Percentiles rank a stretch among this genome's conserved stretches.
Evolutionary conservation across 2,329 filamentous ascomycete species (phyloP).

Genomic region (Trichoderma sp.): DNA sequence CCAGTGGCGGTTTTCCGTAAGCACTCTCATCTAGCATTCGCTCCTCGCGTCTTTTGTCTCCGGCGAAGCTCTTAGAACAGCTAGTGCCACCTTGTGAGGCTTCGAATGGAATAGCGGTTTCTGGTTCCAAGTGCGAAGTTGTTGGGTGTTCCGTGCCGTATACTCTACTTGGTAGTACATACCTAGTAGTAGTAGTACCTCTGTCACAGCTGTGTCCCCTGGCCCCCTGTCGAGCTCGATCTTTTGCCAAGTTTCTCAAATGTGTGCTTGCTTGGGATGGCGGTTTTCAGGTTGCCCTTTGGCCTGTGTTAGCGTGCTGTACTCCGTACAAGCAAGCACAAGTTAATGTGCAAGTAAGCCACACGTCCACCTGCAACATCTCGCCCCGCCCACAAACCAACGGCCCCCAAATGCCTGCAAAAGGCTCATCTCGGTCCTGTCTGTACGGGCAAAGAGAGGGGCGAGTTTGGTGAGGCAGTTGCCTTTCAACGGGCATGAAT

Average conservation of each 20-base stretch:
- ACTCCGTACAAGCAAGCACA: background rate
- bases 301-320: background rate
- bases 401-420: conserved; percentile 16
- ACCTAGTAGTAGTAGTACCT: no score
- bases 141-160: no score
- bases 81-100: background rate
- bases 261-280: background rate
- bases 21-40: conserved; percentile 13
- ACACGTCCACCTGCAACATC: background rate
- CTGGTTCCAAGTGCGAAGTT: background rate
- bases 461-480: background rate
- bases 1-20: background rate
- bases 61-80: background rate
- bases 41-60: conserved; percentile 8
- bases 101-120: background rate
- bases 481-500: background rate
- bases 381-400: conserved; percentile 4
- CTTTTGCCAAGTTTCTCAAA: background rate
- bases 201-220: background rate
- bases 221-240: background rate
- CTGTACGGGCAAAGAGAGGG: conserved; percentile 2
- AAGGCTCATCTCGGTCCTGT: conserved; percentile 9
- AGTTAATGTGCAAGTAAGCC: background rate
- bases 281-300: background rate
- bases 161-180: no score